Percentiles rank a stretch among this genome's conserved stretches.
These are phyloP conservation scores for Cryomyces minteri DNA, from an alignment of 495 filamentous ascomycete genomes.

Conservation along the genomic window DNA sequence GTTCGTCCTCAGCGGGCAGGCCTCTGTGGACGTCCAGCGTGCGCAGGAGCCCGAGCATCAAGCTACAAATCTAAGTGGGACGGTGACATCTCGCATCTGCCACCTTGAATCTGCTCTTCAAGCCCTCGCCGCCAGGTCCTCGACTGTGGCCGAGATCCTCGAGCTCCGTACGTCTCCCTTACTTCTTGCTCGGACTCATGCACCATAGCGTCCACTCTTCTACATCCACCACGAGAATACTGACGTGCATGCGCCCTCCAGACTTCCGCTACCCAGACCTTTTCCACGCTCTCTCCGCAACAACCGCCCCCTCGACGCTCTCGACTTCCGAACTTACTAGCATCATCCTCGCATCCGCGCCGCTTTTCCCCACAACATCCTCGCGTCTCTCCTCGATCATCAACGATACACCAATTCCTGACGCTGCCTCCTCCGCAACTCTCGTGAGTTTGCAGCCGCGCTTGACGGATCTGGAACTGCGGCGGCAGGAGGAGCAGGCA, in stretches of 20 bases:
- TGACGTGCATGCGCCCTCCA: slow-evolving; percentile 23
- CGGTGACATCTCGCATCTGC: slow-evolving; percentile 29
- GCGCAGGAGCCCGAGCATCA: background rate
- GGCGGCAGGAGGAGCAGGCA: slow-evolving; percentile 51
- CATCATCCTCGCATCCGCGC: slow-evolving; percentile 56
- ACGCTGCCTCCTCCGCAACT: slow-evolving; percentile 29
- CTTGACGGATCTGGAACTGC: slow-evolving; percentile 42
- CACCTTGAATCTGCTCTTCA: slow-evolving; percentile 35
- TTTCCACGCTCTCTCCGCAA: slow-evolving; percentile 24
- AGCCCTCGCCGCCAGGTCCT: slow-evolving; percentile 8
- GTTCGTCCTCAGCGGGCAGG: slow-evolving; percentile 49
- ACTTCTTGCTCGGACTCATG: background rate
- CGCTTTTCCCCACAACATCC: slow-evolving; percentile 54
- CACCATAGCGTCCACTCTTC: background rate
- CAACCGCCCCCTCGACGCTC: too few species aligned
- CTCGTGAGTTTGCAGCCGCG: slow-evolving; percentile 54
- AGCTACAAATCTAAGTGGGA: background rate
- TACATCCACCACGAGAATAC: background rate
- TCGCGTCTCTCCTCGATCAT: slow-evolving; percentile 63
- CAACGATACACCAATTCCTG: background rate
- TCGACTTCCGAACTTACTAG: too few species aligned
- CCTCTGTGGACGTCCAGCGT: slow-evolving; percentile 5
- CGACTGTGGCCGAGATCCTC: slow-evolving; percentile 10
- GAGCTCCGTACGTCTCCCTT: slow-evolving; percentile 3
- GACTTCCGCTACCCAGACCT: slow-evolving; percentile 33